Evolutionary conservation across 306 rosid genomes (phyloP).

Genomic region (Mucuna pruriens): DNA sequence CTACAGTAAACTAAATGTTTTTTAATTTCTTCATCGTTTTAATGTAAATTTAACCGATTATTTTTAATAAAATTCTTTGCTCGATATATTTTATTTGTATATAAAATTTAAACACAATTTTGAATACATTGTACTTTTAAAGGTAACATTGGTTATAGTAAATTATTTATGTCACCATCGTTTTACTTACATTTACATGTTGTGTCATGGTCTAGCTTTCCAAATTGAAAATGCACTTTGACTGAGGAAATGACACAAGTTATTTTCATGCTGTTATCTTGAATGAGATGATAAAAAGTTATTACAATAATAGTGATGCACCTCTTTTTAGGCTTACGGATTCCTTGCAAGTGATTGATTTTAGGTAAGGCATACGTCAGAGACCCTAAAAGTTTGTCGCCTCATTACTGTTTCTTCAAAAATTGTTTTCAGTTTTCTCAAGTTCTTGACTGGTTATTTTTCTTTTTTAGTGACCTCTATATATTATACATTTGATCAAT

Average conservation of each 20-base stretch:
- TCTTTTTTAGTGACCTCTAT: too few relatives aligned
- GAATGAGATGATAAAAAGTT: not conserved
- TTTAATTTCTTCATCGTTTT: too few relatives aligned
- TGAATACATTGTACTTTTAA: too few relatives aligned
- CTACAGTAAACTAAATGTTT: not conserved
- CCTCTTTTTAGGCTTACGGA: not conserved
- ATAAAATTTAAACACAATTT: too few relatives aligned
- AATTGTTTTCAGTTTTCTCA: not conserved
- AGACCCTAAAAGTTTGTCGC: conserved; percentile 1
- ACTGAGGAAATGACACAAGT: not conserved
- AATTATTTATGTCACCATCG: not conserved
- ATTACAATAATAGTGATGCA: not conserved
- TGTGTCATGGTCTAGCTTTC: not conserved
- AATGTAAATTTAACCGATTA: too few relatives aligned
- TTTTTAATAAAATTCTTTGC: too few relatives aligned
- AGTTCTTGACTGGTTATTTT: too few relatives aligned
- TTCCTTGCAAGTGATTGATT: too few relatives aligned
- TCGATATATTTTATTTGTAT: too few relatives aligned
- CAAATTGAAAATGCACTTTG: not conserved
- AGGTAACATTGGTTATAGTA: too few relatives aligned
- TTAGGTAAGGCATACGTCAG: not conserved
- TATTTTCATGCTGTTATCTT: not conserved
- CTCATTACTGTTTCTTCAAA: not conserved
- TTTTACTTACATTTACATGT: not conserved
- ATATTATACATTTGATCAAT: too few relatives aligned